Conservation (phyloP, 169 alveolate species). For the Plasmodium fragile region DNA sequence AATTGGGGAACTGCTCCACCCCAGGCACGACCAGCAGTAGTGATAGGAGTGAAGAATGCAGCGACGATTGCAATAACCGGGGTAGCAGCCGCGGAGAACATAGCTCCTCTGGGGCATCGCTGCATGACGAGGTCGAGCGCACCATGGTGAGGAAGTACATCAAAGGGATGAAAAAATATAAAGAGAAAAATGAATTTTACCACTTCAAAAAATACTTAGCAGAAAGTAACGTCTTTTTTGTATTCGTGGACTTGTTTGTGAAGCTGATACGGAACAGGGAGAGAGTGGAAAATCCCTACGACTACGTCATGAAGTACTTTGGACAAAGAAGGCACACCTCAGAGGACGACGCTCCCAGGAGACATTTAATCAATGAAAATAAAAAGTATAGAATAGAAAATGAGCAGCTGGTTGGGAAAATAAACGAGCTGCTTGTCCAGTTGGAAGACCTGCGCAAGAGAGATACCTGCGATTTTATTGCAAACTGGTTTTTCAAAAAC, state of each 20-base stretch:
- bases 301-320: conserved; percentile 42
- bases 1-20: background rate
- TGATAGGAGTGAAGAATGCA: background rate
- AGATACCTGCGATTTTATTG: background rate
- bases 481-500: conserved; percentile 42
- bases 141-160: background rate
- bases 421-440: conserved; percentile 40
- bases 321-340: background rate
- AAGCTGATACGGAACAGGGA: conserved; percentile 44
- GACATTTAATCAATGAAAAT: conserved; percentile 40
- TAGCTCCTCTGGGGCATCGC: background rate
- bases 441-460: conserved; percentile 24
- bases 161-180: conserved; percentile 19
- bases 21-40: background rate
- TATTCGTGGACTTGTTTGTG: conserved; percentile 29
- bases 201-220: conserved; percentile 35
- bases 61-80: background rate
- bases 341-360: background rate
- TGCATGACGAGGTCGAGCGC: conserved; percentile 2
- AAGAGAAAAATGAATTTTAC: conserved; percentile 29
- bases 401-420: conserved; percentile 34
- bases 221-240: conserved; percentile 30
- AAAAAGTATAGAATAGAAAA: conserved; percentile 31
- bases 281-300: conserved; percentile 31
- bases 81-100: background rate